phyloP scores from a whole-genome alignment of 352 stramenopile species.

The Globisporangium middletonii region DNA sequence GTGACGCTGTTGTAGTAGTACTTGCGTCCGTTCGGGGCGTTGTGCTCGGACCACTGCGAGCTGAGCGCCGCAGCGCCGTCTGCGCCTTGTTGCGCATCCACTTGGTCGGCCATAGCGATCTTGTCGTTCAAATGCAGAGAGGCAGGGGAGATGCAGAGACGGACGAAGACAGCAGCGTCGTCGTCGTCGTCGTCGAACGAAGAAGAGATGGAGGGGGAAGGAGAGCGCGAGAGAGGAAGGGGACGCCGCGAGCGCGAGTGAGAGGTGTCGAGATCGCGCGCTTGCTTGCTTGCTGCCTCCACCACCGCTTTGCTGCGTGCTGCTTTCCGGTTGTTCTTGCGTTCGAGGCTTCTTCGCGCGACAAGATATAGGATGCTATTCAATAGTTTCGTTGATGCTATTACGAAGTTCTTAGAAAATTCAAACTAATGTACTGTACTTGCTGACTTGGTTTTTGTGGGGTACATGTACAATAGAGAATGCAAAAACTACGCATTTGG shows the following conservation, averaged over 20 bases:
- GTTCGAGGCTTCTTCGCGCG: neutral
- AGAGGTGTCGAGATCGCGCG: slow-evolving; percentile 1
- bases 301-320: neutral
- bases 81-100: slow-evolving; percentile 28
- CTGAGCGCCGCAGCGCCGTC: slow-evolving; percentile 30
- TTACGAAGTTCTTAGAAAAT: too few relatives aligned
- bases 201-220: neutral
- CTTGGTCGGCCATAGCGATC: slow-evolving; percentile 62
- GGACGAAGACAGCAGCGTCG: neutral
- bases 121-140: slow-evolving; percentile 12
- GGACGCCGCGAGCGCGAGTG: neutral
- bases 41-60: slow-evolving; percentile 87
- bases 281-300: neutral
- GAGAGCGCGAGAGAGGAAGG: neutral
- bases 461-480: too few relatives aligned
- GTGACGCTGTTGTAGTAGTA: slow-evolving; percentile 92
- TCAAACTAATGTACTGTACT: too few relatives aligned
- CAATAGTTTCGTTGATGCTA: too few relatives aligned
- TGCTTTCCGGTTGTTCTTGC: neutral
- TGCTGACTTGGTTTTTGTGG: too few relatives aligned
- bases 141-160: slow-evolving; percentile 4
- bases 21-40: slow-evolving; percentile 84
- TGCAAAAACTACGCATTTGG: too few relatives aligned
- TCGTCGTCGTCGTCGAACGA: neutral
- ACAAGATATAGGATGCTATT: too few relatives aligned